Evolutionary conservation across 345 rosid genomes (phyloP), one percentile per base, ranked within the genome.

Genomic region (Corchorus olitorius): DNA sequence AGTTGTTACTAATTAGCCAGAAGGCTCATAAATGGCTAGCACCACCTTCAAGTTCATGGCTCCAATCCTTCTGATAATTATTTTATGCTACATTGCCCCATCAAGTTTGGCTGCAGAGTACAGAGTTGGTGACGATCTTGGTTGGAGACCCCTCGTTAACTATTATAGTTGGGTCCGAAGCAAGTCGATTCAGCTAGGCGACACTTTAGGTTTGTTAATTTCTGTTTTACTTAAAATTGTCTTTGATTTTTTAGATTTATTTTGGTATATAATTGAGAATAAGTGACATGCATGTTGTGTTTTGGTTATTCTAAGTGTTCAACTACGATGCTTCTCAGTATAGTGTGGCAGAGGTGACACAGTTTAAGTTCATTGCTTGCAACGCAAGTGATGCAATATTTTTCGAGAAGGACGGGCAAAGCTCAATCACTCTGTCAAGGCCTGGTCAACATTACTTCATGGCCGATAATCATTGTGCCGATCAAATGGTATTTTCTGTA

Each of bases 321-420:
- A 59, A 58, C 54, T 73, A 73, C 14, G 55, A 58, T 20, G 20
- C 20, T 22, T 12, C 20, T 11, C 2, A 20, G 20, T 70, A 53
- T 52, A 70, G 74, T 5, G 74, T 70, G 22, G 74, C 74, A 11
- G 74, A 70, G 74, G 76, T 73, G 66, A 73, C 76, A 22, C 76
- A 73, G 53, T 73, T 1, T 27, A 73, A 73, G 65, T 73, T 73
- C 66, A 73, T 73, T 0, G 76, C 66, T 73, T 73, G 76, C 35
- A 73, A 73, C 14, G 76, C 66, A 20, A 59, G 39, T 39, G 8
- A 73, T 43, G 65, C 66, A 14, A 45, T 3, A 22, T 73, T n/a
- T 37, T 73, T 19, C 20, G 76, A 73, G 39, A 22, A 20, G 14
- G 43, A 37, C 66, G 76, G 76, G 53, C 35, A 45, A n/a, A 55